Conservation (phyloP, 768 basidiomycete genomes). For the Lentinula sp. region DNA sequence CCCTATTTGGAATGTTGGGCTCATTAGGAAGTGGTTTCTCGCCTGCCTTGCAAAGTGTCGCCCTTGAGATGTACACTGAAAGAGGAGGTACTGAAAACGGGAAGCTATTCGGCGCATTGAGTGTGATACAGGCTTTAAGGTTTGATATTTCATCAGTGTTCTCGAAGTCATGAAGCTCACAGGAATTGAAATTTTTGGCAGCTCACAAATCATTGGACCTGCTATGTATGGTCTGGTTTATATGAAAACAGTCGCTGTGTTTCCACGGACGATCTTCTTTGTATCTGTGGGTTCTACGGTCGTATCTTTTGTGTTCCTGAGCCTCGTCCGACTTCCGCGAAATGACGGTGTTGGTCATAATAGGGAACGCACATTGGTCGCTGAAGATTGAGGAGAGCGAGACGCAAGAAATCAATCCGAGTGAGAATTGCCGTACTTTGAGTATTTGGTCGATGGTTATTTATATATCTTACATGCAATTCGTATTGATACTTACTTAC, state of each 20-base stretch:
- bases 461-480: too few relatives aligned
- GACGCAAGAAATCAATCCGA: too few relatives aligned
- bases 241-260: conserved; percentile 60
- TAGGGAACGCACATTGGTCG: too few relatives aligned
- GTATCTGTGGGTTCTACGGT: conserved; percentile 35
- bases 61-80: conserved; percentile 58
- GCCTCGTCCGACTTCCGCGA: conserved; percentile 37
- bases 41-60: conserved; percentile 67
- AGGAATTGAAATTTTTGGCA: conserved; percentile 17
- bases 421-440: too few relatives aligned
- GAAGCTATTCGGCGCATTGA: conserved; percentile 73
- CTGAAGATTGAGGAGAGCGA: too few relatives aligned
- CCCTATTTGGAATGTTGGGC: conserved; percentile 38
- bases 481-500: too few relatives aligned
- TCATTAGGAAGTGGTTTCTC: conserved; percentile 58
- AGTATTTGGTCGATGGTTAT: too few relatives aligned
- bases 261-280: conserved; percentile 67
- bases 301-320: conserved; percentile 38
- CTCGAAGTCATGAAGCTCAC: neutral
- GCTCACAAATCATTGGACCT: conserved; percentile 66
- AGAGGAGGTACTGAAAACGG: conserved; percentile 60
- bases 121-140: conserved; percentile 68
- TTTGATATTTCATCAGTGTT: conserved; percentile 17
- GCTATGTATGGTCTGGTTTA: conserved; percentile 68
- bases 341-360: neutral